These are phyloP conservation scores for Penicillium sp. DNA, from an alignment of 2,329 filamentous ascomycete genomes.

Conservation along the genomic window DNA sequence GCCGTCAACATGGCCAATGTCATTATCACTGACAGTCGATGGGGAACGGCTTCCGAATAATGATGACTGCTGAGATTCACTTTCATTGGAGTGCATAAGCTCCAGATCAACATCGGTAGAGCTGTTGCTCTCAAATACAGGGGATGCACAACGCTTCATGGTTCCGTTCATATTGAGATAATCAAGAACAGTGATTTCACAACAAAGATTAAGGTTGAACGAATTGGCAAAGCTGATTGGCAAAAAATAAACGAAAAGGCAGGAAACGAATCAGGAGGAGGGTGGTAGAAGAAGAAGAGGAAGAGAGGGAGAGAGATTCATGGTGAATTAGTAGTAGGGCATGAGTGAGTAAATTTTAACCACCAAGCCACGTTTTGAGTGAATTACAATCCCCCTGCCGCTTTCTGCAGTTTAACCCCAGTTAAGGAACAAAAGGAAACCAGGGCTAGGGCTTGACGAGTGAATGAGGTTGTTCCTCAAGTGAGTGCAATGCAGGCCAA, in stretches of 20 bases:
- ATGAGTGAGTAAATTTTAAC: neutral
- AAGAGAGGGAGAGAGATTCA: neutral
- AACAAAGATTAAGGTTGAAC: neutral
- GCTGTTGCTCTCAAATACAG: neutral
- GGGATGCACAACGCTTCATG: neutral
- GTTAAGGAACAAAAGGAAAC: neutral
- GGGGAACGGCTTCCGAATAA: neutral
- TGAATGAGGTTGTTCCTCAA: neutral
- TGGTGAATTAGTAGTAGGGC: neutral
- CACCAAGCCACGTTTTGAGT: neutral
- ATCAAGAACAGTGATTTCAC: neutral
- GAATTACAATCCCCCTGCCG: neutral
- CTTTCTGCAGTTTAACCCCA: too few species aligned
- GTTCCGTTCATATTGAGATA: neutral
- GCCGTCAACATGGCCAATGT: neutral
- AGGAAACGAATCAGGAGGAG: neutral
- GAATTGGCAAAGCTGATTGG: neutral
- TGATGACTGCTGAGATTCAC: neutral
- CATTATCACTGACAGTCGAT: neutral
- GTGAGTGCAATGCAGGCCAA: neutral
- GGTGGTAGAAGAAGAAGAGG: neutral
- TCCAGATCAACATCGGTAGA: neutral
- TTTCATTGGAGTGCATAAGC: neutral
- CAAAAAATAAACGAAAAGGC: neutral
- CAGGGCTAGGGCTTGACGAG: neutral